Conservation (phyloP, 371 early-diverging fungal species). For the Parasitella parasitica region DNA sequence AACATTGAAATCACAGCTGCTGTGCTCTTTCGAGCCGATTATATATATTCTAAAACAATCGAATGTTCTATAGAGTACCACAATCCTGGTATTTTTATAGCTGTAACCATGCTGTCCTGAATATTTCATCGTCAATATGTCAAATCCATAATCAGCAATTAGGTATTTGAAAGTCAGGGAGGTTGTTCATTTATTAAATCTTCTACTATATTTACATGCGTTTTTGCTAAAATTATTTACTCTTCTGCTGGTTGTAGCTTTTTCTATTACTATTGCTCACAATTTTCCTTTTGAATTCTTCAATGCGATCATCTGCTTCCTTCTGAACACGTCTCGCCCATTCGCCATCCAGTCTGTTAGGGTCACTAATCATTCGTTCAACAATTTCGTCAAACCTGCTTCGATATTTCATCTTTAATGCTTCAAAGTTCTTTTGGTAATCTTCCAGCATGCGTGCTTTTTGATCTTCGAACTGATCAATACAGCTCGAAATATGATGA, state of each 20-base stretch:
- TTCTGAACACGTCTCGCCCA: conserved; percentile 13
- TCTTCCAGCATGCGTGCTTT: conserved; percentile 9
- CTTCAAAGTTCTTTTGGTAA: conserved; percentile 12
- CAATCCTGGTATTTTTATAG: too few species aligned
- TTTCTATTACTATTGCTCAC: not conserved
- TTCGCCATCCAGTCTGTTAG: conserved; percentile 7
- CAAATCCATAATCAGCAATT: not conserved
- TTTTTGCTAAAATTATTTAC: not conserved
- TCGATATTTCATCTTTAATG: conserved; percentile 12
- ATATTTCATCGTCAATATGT: not conserved
- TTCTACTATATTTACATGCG: not conserved
- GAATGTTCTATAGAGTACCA: not conserved
- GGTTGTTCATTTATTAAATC: not conserved
- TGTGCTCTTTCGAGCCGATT: too few species aligned
- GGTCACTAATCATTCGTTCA: conserved; percentile 16
- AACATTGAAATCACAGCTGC: too few species aligned
- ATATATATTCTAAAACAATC: not conserved
- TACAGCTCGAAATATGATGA: conserved; percentile 1
- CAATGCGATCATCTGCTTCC: conserved; percentile 4
- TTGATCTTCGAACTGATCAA: conserved; percentile 10
- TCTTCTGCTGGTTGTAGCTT: not conserved
- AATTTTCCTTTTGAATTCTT: conserved; percentile 7
- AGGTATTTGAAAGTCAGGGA: not conserved
- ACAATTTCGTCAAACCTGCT: conserved; percentile 18
- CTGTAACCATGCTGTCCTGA: not conserved